These are phyloP conservation scores for Solanum paucissectum DNA, from an alignment of 257 asterid species.

Conservation along the genomic window DNA sequence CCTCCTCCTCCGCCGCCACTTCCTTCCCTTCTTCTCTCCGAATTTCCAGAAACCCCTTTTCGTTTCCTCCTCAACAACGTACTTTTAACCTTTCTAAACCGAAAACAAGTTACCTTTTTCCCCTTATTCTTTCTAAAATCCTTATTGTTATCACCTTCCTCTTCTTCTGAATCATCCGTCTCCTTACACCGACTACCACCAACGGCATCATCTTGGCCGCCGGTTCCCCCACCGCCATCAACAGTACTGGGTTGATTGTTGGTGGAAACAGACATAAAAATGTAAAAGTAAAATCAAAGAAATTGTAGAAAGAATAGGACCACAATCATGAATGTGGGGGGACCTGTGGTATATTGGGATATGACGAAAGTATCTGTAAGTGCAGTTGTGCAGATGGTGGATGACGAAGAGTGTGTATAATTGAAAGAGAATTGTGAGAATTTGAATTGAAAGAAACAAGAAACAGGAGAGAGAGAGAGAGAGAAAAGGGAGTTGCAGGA, in stretches of 20 bases:
- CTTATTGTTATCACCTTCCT: constrained; percentile 10
- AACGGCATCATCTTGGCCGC: constrained; percentile 6
- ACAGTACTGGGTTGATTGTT: constrained; percentile 8
- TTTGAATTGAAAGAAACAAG: not conserved
- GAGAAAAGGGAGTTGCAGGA: not conserved
- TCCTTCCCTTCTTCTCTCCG: constrained; percentile 17
- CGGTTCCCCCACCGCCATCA: not conserved
- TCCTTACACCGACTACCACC: not conserved
- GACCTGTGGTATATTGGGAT: not conserved
- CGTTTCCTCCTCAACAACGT: constrained; percentile 24
- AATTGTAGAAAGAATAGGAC: not conserved
- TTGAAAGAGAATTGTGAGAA: not conserved
- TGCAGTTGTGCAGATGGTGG: not conserved
- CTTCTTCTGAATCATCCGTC: constrained; percentile 9
- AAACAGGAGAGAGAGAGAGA: not conserved
- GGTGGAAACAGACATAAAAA: constrained; percentile 45
- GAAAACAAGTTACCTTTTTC: constrained; percentile 23
- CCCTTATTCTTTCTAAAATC: constrained; percentile 7
- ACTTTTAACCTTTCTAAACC: constrained; percentile 44
- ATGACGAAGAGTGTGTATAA: not conserved
- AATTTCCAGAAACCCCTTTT: constrained; percentile 24
- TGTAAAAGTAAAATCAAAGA: not conserved
- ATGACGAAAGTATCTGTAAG: not conserved
- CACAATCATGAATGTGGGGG: not conserved
- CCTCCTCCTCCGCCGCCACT: constrained; percentile 18